Evolutionary conservation across 495 filamentous ascomycete genomes (phyloP), one percentile per base, ranked within the genome.

Genomic region (Jackrogersella minutella): DNA sequence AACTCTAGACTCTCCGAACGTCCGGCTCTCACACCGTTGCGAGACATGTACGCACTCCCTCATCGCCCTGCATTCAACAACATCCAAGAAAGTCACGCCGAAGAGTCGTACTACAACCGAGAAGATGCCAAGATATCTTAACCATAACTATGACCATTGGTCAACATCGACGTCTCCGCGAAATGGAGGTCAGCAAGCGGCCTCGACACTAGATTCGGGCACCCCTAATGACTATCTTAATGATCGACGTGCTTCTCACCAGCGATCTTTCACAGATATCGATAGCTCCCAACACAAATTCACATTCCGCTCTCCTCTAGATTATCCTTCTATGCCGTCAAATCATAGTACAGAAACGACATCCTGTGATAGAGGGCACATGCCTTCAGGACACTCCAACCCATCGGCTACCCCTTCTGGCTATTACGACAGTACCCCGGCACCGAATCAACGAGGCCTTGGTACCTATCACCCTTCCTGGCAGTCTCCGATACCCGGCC

Each of bases 31-130:
- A 39, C 60, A 1, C 40, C 63, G 9, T 16, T 51, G 24, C 58
- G 51, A 31, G 54, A 58, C 33, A 64, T 43, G 4, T 24, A 62
- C 22, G 8, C 30, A 24, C 50, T 71, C 8, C 49, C 70, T 13
- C 70, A 68, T 34, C 62, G 69, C 7, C 60, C 62, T 8, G 55
- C 52, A 13, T 71, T 72, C 41, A 50, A 47, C n/a, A 66, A 73
- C 41, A 71, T 65, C 43, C 66, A 61, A 40, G 70, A 73, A 52
- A 64, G 58, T 47, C 59, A 60, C 1, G 52, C 58, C 4, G 55
- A 70, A 28, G 65, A 66, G 3, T 51, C 57, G 8, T 68, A 66
- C 28, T 58, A 62, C 34, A 37, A 26, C 8, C 30, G 41, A 13
- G 40, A 62, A 10, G 34, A 22, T 16, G 19, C 14, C 28, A 21